Conservation (phyloP, 805 yeast species). For the Ogataea philodendri region DNA sequence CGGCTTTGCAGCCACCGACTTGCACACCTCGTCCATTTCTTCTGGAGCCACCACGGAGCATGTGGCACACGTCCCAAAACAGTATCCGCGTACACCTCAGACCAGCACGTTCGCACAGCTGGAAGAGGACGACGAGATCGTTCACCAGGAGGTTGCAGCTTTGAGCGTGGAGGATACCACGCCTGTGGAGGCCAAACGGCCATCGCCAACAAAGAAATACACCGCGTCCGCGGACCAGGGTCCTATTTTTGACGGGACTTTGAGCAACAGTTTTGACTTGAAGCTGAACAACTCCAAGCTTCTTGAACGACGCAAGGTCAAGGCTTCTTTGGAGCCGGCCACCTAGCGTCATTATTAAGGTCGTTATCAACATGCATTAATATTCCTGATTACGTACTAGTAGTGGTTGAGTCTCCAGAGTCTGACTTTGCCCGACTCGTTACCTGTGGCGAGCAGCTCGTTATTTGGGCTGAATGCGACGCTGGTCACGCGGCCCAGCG, state of each 20-base stretch:
- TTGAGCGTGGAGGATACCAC: constrained; percentile 13
- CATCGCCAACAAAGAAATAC: constrained; percentile 16
- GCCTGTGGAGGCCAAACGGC: constrained; percentile 9
- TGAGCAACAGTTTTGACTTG: constrained; percentile 45
- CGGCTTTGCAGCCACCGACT: constrained; percentile 13
- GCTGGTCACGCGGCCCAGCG: constrained; percentile 88
- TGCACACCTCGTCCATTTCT: constrained; percentile 16
- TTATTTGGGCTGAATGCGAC: constrained; percentile 76
- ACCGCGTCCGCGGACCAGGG: constrained; percentile 2
- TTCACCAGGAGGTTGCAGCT: constrained; percentile 7
- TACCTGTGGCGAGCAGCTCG: constrained; percentile 85
- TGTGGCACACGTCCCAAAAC: constrained; percentile 7
- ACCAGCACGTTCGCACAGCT: constrained; percentile 12
- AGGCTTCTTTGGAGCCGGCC: constrained; percentile 23
- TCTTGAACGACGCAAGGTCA: constrained; percentile 50
- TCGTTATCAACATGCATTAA: constrained; percentile 3
- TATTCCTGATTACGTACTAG: constrained; percentile 30
- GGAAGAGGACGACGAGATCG: constrained; percentile 12
- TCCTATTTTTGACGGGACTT: constrained; percentile 12
- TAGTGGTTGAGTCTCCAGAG: constrained; percentile 88
- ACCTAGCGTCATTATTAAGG: constrained; percentile 9
- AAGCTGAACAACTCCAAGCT: constrained; percentile 64
- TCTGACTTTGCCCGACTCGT: constrained; percentile 86
- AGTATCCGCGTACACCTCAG: constrained; percentile 22
- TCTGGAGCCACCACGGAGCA: too few species aligned